Conservation (phyloP, 129 eudicot species). For the Chrysanthemum makinoi region DNA sequence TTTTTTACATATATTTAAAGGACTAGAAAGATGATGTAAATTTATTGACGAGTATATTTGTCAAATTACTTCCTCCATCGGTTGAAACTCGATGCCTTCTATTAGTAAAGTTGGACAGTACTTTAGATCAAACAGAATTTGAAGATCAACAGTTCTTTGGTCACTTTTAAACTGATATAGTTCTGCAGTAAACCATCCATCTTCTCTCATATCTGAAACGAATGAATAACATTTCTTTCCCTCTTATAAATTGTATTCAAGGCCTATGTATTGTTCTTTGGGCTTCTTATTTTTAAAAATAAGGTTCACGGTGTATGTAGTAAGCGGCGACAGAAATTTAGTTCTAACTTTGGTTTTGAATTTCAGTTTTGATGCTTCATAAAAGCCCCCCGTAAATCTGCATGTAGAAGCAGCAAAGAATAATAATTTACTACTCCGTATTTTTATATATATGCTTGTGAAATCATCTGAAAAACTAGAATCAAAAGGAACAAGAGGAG, state of each 20-base stretch:
- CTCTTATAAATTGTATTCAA: constrained; percentile 20
- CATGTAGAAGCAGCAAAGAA: background rate
- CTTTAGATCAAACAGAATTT: constrained; percentile 6
- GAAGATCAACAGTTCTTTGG: constrained; percentile 3
- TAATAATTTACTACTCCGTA: background rate
- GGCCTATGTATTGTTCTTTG: background rate
- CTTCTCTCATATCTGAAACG: constrained; percentile 4
- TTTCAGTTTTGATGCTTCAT: background rate
- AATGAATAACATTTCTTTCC: background rate
- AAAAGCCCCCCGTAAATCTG: constrained; percentile 9
- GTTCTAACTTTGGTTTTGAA: constrained; percentile 14
- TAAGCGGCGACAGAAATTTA: constrained; percentile 16
- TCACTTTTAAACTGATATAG: constrained; percentile 20
- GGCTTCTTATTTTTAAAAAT: constrained; percentile 5
- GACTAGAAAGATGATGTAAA: background rate
- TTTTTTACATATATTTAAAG: background rate
- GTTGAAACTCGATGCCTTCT: constrained; percentile 22
- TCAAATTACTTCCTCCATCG: constrained; percentile 16
- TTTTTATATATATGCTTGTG: background rate
- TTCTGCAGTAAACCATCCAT: constrained; percentile 14
- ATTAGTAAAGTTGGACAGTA: constrained; percentile 3
- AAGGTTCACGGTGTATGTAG: constrained; percentile 22
- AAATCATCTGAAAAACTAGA: background rate
- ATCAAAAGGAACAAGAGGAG: too few species aligned
- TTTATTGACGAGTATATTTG: background rate